These are phyloP conservation scores for Talaromyces rugulosus DNA, from an alignment of 2,329 filamentous ascomycete species.

Conservation along the genomic window DNA sequence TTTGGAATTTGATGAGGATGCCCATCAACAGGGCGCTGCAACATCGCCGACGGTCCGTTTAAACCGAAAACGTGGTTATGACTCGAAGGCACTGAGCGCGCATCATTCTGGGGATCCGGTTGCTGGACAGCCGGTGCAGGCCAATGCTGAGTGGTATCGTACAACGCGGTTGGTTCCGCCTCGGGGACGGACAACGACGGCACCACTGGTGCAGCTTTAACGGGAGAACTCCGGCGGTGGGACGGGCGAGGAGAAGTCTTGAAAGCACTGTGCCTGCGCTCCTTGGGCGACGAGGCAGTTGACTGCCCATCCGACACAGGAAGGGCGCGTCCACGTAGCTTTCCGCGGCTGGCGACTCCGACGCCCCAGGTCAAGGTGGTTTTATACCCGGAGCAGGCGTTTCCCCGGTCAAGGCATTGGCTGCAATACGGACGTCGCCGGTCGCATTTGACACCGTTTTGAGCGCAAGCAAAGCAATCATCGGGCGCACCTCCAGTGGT, in stretches of 20 bases:
- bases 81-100: neutral
- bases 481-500: constrained; percentile 78
- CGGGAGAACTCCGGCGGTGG: neutral
- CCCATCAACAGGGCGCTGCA: neutral
- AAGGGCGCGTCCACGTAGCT: constrained; percentile 82
- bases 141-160: neutral
- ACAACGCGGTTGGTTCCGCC: neutral
- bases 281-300: constrained; percentile 3
- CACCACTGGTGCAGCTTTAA: neutral
- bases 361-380: constrained; percentile 96
- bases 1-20: neutral
- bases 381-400: constrained; percentile 93
- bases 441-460: constrained; percentile 80
- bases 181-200: neutral
- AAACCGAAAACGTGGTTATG: neutral
- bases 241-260: neutral
- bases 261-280: constrained; percentile 7
- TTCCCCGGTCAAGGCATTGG: constrained; percentile 84
- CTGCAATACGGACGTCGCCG: constrained; percentile 90
- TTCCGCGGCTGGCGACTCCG: constrained; percentile 90
- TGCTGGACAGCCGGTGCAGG: neutral
- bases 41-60: neutral
- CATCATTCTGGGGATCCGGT: neutral
- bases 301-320: constrained; percentile 49
- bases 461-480: constrained; percentile 92